phyloP scores from a whole-genome alignment of 805 yeast genomes.

The Kuraishia molischiana region DNA sequence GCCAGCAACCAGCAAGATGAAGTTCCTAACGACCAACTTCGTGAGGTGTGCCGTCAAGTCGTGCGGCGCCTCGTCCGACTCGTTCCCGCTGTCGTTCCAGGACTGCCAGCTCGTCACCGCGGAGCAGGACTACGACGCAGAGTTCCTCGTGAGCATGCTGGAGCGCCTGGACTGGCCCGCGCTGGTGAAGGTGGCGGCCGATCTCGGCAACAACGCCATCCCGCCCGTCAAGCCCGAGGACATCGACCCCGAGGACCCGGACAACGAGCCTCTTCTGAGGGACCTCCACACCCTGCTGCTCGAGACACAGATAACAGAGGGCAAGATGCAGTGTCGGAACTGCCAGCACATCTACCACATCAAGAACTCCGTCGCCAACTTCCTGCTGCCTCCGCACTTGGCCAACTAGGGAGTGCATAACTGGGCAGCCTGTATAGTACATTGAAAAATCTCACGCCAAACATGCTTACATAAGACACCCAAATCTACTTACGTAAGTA shows the following conservation, averaged over 20 bases:
- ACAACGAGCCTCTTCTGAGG: conserved; percentile 43
- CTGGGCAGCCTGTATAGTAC: no score
- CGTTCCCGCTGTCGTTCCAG: conserved; percentile 71
- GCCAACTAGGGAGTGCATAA: conserved; percentile 40
- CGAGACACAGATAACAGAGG: conserved; percentile 82
- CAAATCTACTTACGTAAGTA: no score
- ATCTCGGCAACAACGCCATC: conserved; percentile 54
- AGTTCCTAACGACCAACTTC: conserved; percentile 91
- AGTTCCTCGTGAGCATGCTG: conserved; percentile 64
- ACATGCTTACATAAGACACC: no score
- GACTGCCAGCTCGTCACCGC: conserved; percentile 66
- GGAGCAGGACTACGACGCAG: conserved; percentile 76
- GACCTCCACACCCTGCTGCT: conserved; percentile 73
- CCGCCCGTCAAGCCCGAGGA: conserved; percentile 55
- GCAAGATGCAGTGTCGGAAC: conserved; percentile 79
- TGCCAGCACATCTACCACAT: conserved; percentile 85
- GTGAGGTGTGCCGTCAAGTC: conserved; percentile 85
- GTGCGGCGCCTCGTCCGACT: conserved; percentile 63
- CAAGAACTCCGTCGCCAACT: conserved; percentile 90
- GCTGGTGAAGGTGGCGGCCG: conserved; percentile 62
- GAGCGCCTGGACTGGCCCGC: conserved; percentile 89
- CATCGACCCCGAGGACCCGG: conserved; percentile 37
- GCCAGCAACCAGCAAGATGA: conserved; percentile 38
- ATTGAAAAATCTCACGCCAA: no score
- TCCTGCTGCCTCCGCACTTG: conserved; percentile 88